Evolutionary conservation across 2,329 filamentous ascomycete genomes (phyloP), one percentile per base, ranked within the genome.

Genomic region (Didymella arachidicola): DNA sequence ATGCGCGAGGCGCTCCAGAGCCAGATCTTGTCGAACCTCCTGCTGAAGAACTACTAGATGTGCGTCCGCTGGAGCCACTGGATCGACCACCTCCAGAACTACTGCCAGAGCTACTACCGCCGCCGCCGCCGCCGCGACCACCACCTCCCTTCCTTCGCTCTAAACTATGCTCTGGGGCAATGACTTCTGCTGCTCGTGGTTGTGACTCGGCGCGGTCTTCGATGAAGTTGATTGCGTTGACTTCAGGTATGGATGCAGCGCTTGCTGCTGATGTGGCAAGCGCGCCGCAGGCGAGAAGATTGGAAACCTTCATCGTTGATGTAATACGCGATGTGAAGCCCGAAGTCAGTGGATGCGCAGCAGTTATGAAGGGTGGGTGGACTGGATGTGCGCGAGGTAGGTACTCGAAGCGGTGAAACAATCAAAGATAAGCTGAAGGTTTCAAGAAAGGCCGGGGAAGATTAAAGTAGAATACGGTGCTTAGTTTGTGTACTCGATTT

Each of bases 1-100:
- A 92, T 0, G 70, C 60, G 3, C 86, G 86, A 16, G 79, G 67
- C 1, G 83, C 77, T 16, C 89, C 88, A 50, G 83, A 84, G 58
- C 89, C 88, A 7, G 80, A 77, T 4, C 77, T 81, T 3, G 88
- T 88, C 8, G 68, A 36, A 29, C 79, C 77, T 43, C 79, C 78
- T 5, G 63, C 39, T 16, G 71, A 73, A 18, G 76, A 77, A 36
- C 61, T 67, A 11, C 61, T 7, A 12, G 58, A 62, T 7, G 72
- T 66, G n/a, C 70, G 62, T 19, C 66, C 59, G 51, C 63, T 57
- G 27, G 64, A 56, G 14, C 66, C 57, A 16, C 65, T 49, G 5
- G 62, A 48, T 34, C 61, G 34, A 3, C 36, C n/a, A 44, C 65
- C 43, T 5, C 66, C 39, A 11, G 57, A 57, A 11, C 61, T 32